Conservation (phyloP, 2,329 filamentous ascomycete species). For the Botrytis squamosa region DNA sequence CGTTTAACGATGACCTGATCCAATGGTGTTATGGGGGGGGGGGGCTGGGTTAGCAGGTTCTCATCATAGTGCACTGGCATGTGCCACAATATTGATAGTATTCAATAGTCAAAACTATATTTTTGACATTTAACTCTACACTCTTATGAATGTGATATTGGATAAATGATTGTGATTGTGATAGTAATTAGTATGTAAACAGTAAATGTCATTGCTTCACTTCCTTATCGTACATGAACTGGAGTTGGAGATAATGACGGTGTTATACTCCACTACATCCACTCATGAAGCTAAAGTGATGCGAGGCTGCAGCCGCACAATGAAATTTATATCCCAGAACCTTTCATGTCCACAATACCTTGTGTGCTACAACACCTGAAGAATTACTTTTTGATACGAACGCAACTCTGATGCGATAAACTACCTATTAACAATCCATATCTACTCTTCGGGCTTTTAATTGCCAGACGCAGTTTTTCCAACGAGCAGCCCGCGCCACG, state of each 20-base stretch:
- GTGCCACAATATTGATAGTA: slow-evolving; percentile 17
- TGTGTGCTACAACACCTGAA: not conserved
- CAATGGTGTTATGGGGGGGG: slow-evolving; percentile 17
- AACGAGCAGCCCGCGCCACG: not conserved
- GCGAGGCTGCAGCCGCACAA: slow-evolving; percentile 19
- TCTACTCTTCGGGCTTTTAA: not conserved
- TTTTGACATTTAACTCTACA: slow-evolving; percentile 13
- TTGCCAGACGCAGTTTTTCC: not conserved
- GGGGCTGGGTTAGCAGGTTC: slow-evolving; percentile 9
- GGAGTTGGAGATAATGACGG: slow-evolving; percentile 3
- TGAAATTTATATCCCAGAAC: slow-evolving; percentile 8
- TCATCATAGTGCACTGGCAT: slow-evolving; percentile 13
- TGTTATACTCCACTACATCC: not conserved
- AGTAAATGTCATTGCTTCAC: not conserved
- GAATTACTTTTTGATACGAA: not conserved
- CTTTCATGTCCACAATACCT: not conserved
- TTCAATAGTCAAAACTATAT: slow-evolving; percentile 20
- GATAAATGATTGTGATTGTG: not conserved
- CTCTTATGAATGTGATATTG: slow-evolving; percentile 6
- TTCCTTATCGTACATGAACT: not conserved
- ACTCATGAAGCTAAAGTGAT: slow-evolving; percentile 10
- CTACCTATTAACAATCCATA: not conserved
- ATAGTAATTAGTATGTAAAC: not conserved
- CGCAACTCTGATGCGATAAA: not conserved
- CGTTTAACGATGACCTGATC: slow-evolving; percentile 11